Conservation (phyloP, 345 rosid genomes). For the Camelina sativa region DNA sequence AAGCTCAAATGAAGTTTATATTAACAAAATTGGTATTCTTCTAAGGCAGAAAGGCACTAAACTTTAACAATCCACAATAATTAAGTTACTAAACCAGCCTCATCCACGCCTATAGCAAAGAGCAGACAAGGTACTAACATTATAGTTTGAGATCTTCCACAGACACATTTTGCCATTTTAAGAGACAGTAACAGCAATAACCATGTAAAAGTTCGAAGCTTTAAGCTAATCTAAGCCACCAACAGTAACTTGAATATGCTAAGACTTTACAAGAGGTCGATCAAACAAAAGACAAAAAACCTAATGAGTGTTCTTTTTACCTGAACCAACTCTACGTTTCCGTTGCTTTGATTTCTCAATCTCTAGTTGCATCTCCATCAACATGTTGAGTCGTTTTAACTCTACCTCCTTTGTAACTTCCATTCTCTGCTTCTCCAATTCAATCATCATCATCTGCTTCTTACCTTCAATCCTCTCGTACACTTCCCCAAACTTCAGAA, state of each 20-base stretch:
- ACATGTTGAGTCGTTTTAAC: slow-evolving; percentile 69
- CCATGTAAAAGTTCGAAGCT: neutral
- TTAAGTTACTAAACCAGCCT: too few relatives aligned
- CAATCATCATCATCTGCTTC: slow-evolving; percentile 68
- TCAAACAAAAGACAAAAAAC: neutral
- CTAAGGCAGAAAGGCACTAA: neutral
- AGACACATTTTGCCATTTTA: too few relatives aligned
- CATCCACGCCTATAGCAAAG: too few relatives aligned
- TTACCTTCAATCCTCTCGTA: slow-evolving; percentile 67
- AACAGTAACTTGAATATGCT: too few relatives aligned
- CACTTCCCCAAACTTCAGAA: slow-evolving; percentile 65
- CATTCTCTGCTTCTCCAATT: slow-evolving; percentile 83
- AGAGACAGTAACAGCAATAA: neutral
- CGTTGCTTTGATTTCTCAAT: slow-evolving; percentile 58
- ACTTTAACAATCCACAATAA: too few relatives aligned
- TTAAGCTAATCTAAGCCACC: neutral
- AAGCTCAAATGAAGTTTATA: neutral
- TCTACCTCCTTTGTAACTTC: slow-evolving; percentile 65
- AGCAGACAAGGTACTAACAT: too few relatives aligned
- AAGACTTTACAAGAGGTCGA: neutral
- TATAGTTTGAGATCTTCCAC: too few relatives aligned
- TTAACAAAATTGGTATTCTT: neutral
- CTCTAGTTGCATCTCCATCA: slow-evolving; percentile 67
- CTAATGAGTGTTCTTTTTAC: slow-evolving; percentile 20
- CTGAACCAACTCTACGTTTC: slow-evolving; percentile 40